Conservation (phyloP, 2,329 filamentous ascomycete species). For the Stagonosporopsis chrysanthemi region DNA sequence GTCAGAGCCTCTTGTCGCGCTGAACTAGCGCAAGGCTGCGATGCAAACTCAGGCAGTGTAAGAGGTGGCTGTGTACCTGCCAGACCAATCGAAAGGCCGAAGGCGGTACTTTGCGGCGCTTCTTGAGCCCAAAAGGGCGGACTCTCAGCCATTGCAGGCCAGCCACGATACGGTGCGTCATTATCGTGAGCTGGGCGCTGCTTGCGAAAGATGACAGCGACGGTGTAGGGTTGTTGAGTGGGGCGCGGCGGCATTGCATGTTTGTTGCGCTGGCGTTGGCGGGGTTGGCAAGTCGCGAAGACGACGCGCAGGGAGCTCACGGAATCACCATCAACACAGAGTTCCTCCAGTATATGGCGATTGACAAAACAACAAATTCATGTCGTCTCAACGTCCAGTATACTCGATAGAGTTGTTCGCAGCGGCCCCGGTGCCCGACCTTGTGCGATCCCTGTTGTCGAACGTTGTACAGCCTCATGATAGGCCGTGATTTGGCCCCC, state of each 20-base stretch:
- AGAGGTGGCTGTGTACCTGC: slow-evolving; percentile 3
- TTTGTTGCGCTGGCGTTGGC: background rate
- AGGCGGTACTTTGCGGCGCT: background rate
- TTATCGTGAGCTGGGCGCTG: background rate
- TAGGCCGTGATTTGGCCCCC: background rate
- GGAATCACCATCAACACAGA: no score
- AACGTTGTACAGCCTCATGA: background rate
- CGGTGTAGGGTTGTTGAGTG: background rate
- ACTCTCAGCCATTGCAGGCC: background rate
- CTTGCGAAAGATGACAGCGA: background rate
- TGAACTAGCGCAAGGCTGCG: slow-evolving; percentile 12
- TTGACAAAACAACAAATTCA: background rate
- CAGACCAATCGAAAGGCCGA: background rate
- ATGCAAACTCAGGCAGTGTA: background rate
- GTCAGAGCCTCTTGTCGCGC: background rate
- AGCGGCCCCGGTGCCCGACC: background rate
- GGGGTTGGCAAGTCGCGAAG: background rate
- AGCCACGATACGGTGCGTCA: background rate
- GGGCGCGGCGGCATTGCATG: background rate
- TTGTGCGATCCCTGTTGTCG: background rate
- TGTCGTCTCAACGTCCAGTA: background rate
- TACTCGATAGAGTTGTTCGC: background rate
- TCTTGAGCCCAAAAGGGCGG: slow-evolving; percentile 4
- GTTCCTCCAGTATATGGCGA: no score
- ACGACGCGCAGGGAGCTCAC: background rate